Conservation (phyloP, 1,139 yeast genomes). For the Blastobotrys indianensis region DNA sequence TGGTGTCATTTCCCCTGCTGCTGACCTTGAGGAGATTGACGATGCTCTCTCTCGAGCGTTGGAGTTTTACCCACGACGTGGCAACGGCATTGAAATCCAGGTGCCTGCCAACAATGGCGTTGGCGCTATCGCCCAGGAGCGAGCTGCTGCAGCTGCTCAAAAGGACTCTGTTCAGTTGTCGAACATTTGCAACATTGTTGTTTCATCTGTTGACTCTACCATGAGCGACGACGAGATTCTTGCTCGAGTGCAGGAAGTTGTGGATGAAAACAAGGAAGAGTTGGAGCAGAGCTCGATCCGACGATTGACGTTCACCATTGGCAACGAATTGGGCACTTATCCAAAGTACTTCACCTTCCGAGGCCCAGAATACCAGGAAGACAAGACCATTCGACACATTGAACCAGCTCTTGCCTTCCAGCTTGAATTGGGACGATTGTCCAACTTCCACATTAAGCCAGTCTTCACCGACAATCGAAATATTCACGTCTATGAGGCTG, state of each 20-base stretch:
- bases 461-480: constrained; percentile 95
- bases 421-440: constrained; percentile 87
- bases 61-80: constrained; percentile 53
- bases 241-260: constrained; percentile 54
- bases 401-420: constrained; percentile 99
- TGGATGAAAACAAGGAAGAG: constrained; percentile 65
- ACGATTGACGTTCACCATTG: constrained; percentile 87
- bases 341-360: constrained; percentile 95
- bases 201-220: constrained; percentile 70
- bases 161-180: constrained; percentile 34
- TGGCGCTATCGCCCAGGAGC: constrained; percentile 31
- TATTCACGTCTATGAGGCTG: constrained; percentile 94
- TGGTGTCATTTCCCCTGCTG: constrained; percentile 81
- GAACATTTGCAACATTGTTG: constrained; percentile 77
- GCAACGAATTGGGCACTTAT: constrained; percentile 75
- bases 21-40: constrained; percentile 84
- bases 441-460: constrained; percentile 91
- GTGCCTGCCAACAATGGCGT: constrained; percentile 29
- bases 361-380: constrained; percentile 69
- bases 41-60: constrained; percentile 74
- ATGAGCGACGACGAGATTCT: constrained; percentile 65
- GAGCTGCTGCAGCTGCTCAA: constrained; percentile 34
- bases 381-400: constrained; percentile 90
- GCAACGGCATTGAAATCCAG: constrained; percentile 25
- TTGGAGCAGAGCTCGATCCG: constrained; percentile 68